A percentile compares a stretch with the other conserved stretches of the same genome.
Evolutionary conservation across 495 filamentous ascomycete genomes (phyloP).

Genomic region (Cercophora scortea): DNA sequence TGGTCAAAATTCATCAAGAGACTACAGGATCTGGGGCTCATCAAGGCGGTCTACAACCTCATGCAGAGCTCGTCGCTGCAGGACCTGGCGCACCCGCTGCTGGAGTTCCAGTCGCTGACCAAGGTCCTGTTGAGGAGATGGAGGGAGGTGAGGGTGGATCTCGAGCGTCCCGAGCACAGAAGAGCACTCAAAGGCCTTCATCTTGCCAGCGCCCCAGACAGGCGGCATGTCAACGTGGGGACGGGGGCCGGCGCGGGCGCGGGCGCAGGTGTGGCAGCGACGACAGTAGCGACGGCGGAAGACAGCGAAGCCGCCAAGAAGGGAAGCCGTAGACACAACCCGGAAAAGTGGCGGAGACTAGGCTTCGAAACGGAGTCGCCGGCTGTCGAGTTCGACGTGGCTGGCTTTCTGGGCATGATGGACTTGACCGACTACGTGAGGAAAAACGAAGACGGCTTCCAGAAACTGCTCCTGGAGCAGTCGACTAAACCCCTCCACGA

Average conservation of each 20-base stretch:
- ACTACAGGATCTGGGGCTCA: constrained; percentile 87
- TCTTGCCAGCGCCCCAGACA: constrained; percentile 68
- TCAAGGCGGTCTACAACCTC: constrained; percentile 79
- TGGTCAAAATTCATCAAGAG: constrained; percentile 95
- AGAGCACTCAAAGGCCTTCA: constrained; percentile 78
- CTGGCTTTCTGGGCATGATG: constrained; percentile 94
- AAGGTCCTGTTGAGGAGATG: constrained; percentile 88
- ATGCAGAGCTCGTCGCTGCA: constrained; percentile 94
- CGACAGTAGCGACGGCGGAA: background rate
- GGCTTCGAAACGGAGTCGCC: constrained; percentile 91
- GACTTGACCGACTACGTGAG: constrained; percentile 89
- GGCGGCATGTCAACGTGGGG: constrained; percentile 25
- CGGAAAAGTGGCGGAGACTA: constrained; percentile 88
- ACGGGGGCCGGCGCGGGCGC: constrained; percentile 1
- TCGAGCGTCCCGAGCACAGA: constrained; percentile 83
- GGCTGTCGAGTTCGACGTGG: constrained; percentile 71
- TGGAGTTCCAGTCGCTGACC: constrained; percentile 90
- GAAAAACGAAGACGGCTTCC: constrained; percentile 85
- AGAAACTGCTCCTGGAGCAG: constrained; percentile 87
- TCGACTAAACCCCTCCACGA: constrained; percentile 61
- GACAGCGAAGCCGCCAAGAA: constrained; percentile 30
- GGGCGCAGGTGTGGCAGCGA: too few relatives aligned
- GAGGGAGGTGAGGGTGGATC: constrained; percentile 74
- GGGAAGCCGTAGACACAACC: constrained; percentile 62
- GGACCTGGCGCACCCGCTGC: constrained; percentile 82